Base-by-base conservation (phyloP, 2,329 filamentous ascomycete genomes). In the Talaromyces funiculosus region DNA sequence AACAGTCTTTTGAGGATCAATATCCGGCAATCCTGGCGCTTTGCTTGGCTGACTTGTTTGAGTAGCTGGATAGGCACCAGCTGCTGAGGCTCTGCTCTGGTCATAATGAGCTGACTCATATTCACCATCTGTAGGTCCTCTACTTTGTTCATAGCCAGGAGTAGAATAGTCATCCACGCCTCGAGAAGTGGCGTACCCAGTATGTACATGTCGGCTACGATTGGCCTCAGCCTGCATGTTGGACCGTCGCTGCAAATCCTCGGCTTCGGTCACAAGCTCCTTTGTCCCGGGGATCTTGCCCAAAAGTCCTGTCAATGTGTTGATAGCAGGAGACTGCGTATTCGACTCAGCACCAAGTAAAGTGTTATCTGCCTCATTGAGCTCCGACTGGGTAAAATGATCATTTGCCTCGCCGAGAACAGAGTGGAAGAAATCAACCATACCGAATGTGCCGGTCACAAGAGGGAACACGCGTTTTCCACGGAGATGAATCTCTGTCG, bases 341-440 rank as follows among this genome's bases (percentile, higher is more conserved):
- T 74, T 71, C 20, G 79, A 80, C 75, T 86, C 82, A 9, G 89
- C 89, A 64, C 87, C 87, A 65, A 87, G 86, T 49, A 94, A 81
- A 3, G 87, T 89, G 63, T 87, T 76, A 65, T 94, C 88, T 68
- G 93, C 86, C 72, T 93, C 88, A 61, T 92, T 89, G 37, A 94
- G 86, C 71, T 93, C 90, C 16, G 89, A 90, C 72, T 94, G 90
- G 2, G 90, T 90, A 69, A 94, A 90, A 71, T 92, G 89, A 69
- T 94, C 90, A 10, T 85, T 90, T 33, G 90, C 90, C 72, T 93
- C 90, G 61, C 88, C 82, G 24, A 84, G 75, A 3, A 90, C 89
- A 1, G 89, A 92, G 72, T 94, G 90, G 65, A 93, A 78, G 71
- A 94, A 94, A 72, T 93, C 90, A 2, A 93, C 90, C 65, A 86